Percentiles rank a stretch among this genome's conserved stretches.
phyloP scores from a whole-genome alignment of 108 stramenopile genomes.

The Bacterosira constricta region DNA sequence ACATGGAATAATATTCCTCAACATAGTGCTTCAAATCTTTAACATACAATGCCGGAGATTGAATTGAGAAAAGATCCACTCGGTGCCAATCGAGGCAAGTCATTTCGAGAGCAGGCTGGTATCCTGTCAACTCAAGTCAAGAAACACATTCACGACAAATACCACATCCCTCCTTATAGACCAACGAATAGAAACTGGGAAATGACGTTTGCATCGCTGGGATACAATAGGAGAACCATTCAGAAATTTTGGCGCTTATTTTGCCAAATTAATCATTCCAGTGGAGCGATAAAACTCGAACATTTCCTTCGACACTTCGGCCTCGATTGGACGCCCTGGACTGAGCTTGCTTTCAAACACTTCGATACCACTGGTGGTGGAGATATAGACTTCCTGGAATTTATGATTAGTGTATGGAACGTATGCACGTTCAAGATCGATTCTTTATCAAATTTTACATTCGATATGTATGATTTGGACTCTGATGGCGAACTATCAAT shows the following conservation, averaged over 20 bases:
- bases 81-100: conserved; percentile 38
- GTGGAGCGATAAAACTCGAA: conserved; percentile 37
- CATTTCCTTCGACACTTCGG: conserved; percentile 49
- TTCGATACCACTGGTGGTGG: conserved; percentile 53
- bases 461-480: conserved; percentile 58
- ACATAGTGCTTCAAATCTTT: too few species aligned
- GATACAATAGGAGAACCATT: conserved; percentile 44
- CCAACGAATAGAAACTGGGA: conserved; percentile 52
- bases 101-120: conserved; percentile 16
- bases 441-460: conserved; percentile 53
- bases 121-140: conserved; percentile 9
- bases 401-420: conserved; percentile 53
- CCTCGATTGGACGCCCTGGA: conserved; percentile 51
- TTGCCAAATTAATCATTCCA: conserved; percentile 45
- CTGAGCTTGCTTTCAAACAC: conserved; percentile 48
- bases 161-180: conserved; percentile 51
- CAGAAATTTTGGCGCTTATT: conserved; percentile 56
- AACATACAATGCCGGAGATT: conserved; percentile 34
- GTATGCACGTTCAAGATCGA: conserved; percentile 50
- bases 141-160: conserved; percentile 16
- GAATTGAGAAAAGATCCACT: conserved; percentile 25
- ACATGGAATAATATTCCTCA: too few species aligned
- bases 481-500: conserved; percentile 47
- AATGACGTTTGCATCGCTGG: conserved; percentile 46
- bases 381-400: conserved; percentile 56